Percentiles rank a stretch among this genome's conserved stretches.
phyloP scores from a whole-genome alignment of 768 basidiomycete species.

The Amanita pseudoporphyria region DNA sequence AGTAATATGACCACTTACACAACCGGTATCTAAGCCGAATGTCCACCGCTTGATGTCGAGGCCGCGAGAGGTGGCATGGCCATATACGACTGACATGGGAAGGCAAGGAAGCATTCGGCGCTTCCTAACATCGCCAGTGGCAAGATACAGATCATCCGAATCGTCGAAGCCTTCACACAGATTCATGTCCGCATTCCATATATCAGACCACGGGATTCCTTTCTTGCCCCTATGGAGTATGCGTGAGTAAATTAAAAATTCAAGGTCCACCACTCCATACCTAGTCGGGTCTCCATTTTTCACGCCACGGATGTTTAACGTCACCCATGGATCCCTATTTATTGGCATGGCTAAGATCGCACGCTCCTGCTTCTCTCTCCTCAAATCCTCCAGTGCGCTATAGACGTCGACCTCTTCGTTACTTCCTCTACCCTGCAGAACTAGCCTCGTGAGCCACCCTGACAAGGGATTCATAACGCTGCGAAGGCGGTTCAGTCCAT shows the following conservation, averaged over 20 bases:
- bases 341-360: slow-evolving; percentile 67
- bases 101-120: slow-evolving; percentile 41
- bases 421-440: background rate
- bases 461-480: background rate
- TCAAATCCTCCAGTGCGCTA: slow-evolving; percentile 22
- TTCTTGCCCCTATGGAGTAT: slow-evolving; percentile 19
- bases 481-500: background rate
- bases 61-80: slow-evolving; percentile 73
- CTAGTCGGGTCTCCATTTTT: slow-evolving; percentile 33
- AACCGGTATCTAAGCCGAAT: slow-evolving; percentile 81
- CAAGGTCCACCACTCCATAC: slow-evolving; percentile 17
- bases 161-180: slow-evolving; percentile 42
- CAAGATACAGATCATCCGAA: slow-evolving; percentile 3
- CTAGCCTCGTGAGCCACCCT: background rate
- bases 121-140: background rate
- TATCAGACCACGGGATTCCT: slow-evolving; percentile 66
- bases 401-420: background rate
- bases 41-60: slow-evolving; percentile 79
- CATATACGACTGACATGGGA: slow-evolving; percentile 77
- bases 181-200: slow-evolving; percentile 64
- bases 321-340: slow-evolving; percentile 69
- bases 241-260: background rate
- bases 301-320: slow-evolving; percentile 65
- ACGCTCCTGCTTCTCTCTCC: slow-evolving; percentile 50
- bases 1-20: slow-evolving; percentile 40